These are phyloP conservation scores for Sclerotinia spermophila DNA, from an alignment of 2,329 filamentous ascomycete species.

Conservation along the genomic window DNA sequence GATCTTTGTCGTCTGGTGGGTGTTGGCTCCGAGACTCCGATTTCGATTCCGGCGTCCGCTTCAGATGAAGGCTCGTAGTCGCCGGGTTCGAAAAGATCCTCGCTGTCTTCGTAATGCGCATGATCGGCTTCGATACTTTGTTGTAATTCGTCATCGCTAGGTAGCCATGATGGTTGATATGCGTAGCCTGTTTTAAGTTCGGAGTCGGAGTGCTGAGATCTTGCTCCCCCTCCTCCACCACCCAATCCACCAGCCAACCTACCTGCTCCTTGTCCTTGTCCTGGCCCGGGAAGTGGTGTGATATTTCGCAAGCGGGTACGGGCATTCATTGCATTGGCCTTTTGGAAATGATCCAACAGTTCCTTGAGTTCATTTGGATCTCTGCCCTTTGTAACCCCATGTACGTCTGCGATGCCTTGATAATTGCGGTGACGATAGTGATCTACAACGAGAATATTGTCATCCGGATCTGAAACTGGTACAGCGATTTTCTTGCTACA, in stretches of 20 bases:
- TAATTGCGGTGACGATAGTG: constrained; percentile 9
- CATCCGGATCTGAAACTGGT: not conserved
- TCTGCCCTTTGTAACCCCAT: not conserved
- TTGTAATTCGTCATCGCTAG: not conserved
- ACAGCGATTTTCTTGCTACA: not conserved
- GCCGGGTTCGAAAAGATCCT: not conserved
- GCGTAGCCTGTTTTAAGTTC: not conserved
- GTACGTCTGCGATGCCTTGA: not conserved
- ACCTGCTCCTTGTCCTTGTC: not conserved
- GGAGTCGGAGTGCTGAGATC: not conserved
- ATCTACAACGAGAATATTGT: not conserved
- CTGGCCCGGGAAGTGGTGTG: not conserved
- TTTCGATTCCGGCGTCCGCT: not conserved
- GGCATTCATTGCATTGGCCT: not conserved
- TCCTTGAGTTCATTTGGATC: not conserved
- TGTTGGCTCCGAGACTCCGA: not conserved
- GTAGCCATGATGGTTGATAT: not conserved
- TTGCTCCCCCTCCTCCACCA: not conserved
- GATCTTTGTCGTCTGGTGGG: not conserved
- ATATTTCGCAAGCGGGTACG: not conserved
- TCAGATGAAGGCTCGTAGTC: not conserved
- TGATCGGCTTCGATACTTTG: not conserved
- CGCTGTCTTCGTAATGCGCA: not conserved
- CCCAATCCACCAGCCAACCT: too few species aligned
- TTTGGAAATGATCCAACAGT: not conserved